Conservation (phyloP, 345 rosid species). For the Streptanthus diversifolius region DNA sequence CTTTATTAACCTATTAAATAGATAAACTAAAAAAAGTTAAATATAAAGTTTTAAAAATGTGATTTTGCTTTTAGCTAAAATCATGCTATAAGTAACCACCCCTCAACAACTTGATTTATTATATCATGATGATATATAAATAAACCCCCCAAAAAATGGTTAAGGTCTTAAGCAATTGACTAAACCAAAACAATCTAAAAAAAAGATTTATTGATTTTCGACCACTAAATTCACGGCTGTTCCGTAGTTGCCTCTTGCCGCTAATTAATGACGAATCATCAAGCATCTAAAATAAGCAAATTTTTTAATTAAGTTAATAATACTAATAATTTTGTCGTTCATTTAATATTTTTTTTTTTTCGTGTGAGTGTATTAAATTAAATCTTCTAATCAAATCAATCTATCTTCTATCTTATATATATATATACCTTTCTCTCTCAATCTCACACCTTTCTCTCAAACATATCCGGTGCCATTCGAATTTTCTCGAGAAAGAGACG, state of each 20-base stretch:
- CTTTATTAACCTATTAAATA: background rate
- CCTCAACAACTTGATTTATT: conserved; percentile 12
- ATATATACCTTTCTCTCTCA: background rate
- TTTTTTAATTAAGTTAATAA: background rate
- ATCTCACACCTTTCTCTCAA: background rate
- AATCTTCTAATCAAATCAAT: conserved; percentile 12
- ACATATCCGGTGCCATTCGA: conserved; percentile 21
- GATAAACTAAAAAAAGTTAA: background rate
- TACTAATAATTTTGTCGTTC: background rate
- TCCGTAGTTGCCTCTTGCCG: conserved; percentile 24
- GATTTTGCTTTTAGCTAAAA: conserved; percentile 18
- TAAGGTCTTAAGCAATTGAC: conserved; percentile 18
- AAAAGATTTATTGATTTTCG: background rate
- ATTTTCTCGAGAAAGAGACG: conserved; percentile 35
- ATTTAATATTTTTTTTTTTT: background rate
- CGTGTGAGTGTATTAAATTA: background rate
- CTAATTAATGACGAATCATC: background rate
- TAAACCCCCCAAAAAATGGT: background rate
- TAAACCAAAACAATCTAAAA: conserved; percentile 13
- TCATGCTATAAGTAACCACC: conserved; percentile 18
- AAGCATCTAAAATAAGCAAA: conserved; percentile 10
- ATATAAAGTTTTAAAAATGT: conserved; percentile 1
- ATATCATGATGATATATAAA: background rate
- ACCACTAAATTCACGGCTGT: conserved; percentile 30
- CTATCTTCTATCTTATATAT: background rate